phyloP scores from a whole-genome alignment of 140 eudicot species.

The Erigeron philadelphicus region DNA sequence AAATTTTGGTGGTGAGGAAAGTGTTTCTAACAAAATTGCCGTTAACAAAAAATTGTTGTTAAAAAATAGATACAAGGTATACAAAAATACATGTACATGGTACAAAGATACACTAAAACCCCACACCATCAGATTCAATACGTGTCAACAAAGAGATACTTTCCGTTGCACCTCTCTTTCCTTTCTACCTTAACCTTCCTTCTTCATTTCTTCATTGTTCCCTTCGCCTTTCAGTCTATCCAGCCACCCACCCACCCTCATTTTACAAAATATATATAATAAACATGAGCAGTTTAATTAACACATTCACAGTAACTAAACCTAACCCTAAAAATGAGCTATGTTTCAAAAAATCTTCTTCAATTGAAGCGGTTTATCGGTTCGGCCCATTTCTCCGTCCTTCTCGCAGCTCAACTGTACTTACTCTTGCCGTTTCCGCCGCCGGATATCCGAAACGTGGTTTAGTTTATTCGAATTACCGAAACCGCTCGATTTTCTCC shows the following conservation, averaged over 20 bases:
- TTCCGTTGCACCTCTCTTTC: constrained; percentile 5
- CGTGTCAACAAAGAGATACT: constrained; percentile 29
- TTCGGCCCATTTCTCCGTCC: constrained; percentile 22
- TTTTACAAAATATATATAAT: constrained; percentile 3
- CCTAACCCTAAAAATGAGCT: constrained; percentile 41
- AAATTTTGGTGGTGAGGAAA: too few relatives aligned
- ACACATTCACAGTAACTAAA: constrained; percentile 27
- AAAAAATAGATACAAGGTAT: too few relatives aligned
- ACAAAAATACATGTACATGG: too few relatives aligned
- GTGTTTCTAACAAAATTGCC: too few relatives aligned
- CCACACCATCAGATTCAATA: constrained; percentile 12
- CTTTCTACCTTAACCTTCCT: not conserved
- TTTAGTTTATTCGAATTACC: constrained; percentile 9
- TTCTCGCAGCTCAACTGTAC: constrained; percentile 30
- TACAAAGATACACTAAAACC: not conserved
- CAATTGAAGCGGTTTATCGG: constrained; percentile 33
- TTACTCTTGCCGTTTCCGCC: constrained; percentile 27
- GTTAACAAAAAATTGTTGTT: too few relatives aligned
- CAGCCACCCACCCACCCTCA: constrained; percentile 15
- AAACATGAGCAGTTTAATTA: constrained; percentile 30
- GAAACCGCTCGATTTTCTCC: constrained; percentile 37
- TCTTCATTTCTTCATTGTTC: constrained; percentile 3
- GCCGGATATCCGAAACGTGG: constrained; percentile 31
- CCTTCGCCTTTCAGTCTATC: constrained; percentile 22
- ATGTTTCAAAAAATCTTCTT: constrained; percentile 24